Base-by-base conservation (phyloP, 140 eudicot genomes). In the Erigeron philadelphicus region DNA sequence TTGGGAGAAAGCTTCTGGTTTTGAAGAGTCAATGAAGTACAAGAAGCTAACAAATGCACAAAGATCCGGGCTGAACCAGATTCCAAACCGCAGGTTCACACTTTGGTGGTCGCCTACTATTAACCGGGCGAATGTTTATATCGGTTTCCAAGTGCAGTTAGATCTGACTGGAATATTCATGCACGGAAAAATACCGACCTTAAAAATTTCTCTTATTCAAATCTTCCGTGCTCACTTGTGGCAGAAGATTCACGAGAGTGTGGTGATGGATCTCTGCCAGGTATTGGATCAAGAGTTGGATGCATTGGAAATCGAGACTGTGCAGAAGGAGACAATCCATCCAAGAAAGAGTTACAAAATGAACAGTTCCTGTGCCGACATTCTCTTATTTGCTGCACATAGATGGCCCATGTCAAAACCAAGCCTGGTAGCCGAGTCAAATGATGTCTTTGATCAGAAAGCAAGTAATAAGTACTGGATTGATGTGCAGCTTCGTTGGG, bases 81-180 rank as follows among this genome's bases (percentile, higher is more conserved):
- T 94, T 38, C 99, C 99, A 18, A 94, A 94, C 71, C 92, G 99
- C 66, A 74, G 97, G 73, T 94, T 94, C 71, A 94, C 97, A 17
- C 95, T 94, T 54, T 94, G 99, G 99, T 94, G 97, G 99, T 94
- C 99, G 5, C 99, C 99, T 7, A 94, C 99, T 2, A 89, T 94
- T 13, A 94, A 89, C 73, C 80, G 99, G 48, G 97, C 99, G 18
- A 89, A 94, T 68, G 99, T 94, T 6, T 94, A 94, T 57, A 97
- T 94, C 25, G 99, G 99, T 85, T 94, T 94, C 77, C 99, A 94
- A 81, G 99, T 94, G 72, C 99, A 94, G 84, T 90, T 94, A 74
- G 99, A 94, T 81, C 61, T 94, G 70, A 94, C 99, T 12, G 97
- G 97, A 66, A 94, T 94, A 18, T 94, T 94, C 79, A 94, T 94